Percentiles rank a stretch among this genome's conserved stretches.
These are phyloP conservation scores for Dentipellis sp. DNA, from an alignment of 768 basidiomycete species.

Conservation along the genomic window DNA sequence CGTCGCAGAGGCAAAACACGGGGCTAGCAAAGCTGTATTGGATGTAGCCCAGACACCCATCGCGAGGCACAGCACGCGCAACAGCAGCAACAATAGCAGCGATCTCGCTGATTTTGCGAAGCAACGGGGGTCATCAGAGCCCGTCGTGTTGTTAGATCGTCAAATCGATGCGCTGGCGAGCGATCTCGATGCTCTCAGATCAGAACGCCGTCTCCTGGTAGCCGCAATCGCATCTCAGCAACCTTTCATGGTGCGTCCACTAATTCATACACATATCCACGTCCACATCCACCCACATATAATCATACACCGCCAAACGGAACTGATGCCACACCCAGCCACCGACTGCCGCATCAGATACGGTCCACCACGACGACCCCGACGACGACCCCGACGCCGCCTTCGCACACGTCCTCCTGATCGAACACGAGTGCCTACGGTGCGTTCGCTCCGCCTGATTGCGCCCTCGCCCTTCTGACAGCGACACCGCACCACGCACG, in stretches of 20 bases:
- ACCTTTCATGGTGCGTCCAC: neutral
- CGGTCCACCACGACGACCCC: neutral
- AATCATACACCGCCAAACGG: neutral
- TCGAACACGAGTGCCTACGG: constrained; percentile 15
- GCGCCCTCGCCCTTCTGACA: neutral
- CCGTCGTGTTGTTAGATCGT: neutral
- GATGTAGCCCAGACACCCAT: too few species aligned
- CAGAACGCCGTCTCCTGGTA: neutral
- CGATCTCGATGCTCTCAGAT: neutral
- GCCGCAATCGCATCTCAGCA: neutral
- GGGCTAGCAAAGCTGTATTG: too few species aligned
- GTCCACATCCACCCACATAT: too few species aligned
- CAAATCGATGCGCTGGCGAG: neutral
- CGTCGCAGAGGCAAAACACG: too few species aligned
- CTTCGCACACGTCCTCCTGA: constrained; percentile 7
- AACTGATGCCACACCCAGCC: neutral
- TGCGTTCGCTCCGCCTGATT: neutral
- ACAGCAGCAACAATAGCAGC: too few species aligned
- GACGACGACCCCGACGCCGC: neutral
- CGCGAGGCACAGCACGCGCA: too few species aligned
- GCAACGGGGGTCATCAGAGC: too few species aligned
- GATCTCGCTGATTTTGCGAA: too few species aligned
- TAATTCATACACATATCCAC: neutral
- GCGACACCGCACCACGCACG: neutral
- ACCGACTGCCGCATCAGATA: neutral